These are phyloP conservation scores for Clathrospora elynae DNA, from an alignment of 2,329 filamentous ascomycete species.

Conservation along the genomic window DNA sequence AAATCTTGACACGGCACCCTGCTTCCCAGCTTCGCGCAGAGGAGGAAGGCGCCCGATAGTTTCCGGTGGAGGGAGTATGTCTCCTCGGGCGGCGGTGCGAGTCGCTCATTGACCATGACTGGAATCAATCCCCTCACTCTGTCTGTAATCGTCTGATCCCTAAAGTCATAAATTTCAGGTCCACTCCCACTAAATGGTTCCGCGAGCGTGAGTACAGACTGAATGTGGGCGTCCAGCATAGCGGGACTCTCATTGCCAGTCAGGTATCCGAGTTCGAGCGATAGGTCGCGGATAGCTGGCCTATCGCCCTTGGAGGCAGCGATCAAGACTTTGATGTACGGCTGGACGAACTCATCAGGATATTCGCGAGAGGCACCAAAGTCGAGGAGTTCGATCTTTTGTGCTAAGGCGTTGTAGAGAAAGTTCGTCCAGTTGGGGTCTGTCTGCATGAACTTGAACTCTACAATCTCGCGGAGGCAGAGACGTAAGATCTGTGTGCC, in stretches of 20 bases:
- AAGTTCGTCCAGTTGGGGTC: constrained; percentile 99
- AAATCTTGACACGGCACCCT: constrained; percentile 79
- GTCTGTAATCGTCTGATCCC: constrained; percentile 94
- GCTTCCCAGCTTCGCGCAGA: constrained; percentile 86
- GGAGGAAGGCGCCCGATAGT: constrained; percentile 88
- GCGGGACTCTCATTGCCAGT: constrained; percentile 83
- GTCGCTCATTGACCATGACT: constrained; percentile 85
- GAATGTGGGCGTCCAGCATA: constrained; percentile 91
- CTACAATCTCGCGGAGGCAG: constrained; percentile 88
- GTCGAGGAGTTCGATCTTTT: constrained; percentile 87
- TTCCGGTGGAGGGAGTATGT: constrained; percentile 96
- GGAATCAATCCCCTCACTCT: constrained; percentile 87
- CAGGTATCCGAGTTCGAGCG: constrained; percentile 81
- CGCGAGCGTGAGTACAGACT: constrained; percentile 84
- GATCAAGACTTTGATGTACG: constrained; percentile 79
- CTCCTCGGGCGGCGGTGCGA: constrained; percentile 93
- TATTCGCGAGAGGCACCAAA: constrained; percentile 92
- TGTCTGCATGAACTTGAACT: constrained; percentile 98
- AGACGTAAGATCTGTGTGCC: constrained; percentile 91
- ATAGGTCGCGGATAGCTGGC: constrained; percentile 67
- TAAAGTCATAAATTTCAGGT: constrained; percentile 87
- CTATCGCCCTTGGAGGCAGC: constrained; percentile 77
- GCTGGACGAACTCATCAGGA: constrained; percentile 75
- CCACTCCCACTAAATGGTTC: constrained; percentile 82
- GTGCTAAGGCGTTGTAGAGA: constrained; percentile 75